Base-by-base conservation (phyloP, 1,284 basidiomycete species). In the Retiboletus flavoniger region DNA sequence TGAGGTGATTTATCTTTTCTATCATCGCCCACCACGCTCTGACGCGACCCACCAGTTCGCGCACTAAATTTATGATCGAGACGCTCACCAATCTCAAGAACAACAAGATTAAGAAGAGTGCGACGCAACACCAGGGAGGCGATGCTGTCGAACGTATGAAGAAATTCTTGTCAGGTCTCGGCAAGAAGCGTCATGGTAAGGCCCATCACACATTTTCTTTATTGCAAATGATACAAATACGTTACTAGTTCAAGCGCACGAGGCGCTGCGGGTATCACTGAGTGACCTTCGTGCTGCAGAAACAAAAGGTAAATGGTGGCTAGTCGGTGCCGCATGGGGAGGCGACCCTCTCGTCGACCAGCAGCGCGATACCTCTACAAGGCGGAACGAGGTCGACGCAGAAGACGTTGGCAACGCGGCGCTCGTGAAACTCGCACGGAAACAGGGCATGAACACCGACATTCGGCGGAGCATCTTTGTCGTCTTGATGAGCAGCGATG, bases 381-480 rank as follows among this genome's bases (percentile, higher is more conserved):
- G 58, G 57, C 60, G 55, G 21, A 54, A 56, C 32, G 60, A 60
- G 26, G 57, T 55, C 38, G 57, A 65, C 9, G 60, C 56, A 3
- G 63, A 68, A 7, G 63, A 75, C 63, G 43, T 69, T 55, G 60
- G 71, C 76, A 44, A 82, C 53, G 81, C 78, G 47, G 74, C 78
- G 11, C 74, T 99, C 32, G 63, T 90, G 32, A 88, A 87, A 59
- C 78, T 98, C 13, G 96, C 96, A 1, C 80, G 86, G 59, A 89
- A 87, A 66, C 97, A 99, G 68, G 97, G 97, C 21, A 99, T 99
- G 96, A 99, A 99, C 69, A 98, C 96, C 0, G 95, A 98, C 60
- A 89, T 98, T 31, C 82, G 96, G 34, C 79, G 94, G 52, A 87
- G 86, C 55, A 87, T 98, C 47, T 99, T 99, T 65, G 84, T 95